Conservation (phyloP, 495 filamentous ascomycete species). For the Hypoxylon crocopeplum region DNA sequence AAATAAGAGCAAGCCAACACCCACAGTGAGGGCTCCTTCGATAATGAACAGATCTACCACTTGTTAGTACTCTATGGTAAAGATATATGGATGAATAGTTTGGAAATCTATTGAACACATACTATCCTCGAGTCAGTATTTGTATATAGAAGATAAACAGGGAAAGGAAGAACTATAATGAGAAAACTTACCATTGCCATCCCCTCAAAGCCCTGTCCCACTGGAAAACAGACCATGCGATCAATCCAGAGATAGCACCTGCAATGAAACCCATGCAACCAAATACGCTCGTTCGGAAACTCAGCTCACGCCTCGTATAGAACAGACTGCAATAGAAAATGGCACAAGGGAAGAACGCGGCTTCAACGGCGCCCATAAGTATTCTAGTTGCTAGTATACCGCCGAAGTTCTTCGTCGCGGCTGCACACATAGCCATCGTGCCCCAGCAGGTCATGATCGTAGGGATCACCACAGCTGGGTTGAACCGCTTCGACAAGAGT, state of each 20-base stretch:
- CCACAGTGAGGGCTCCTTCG: conserved; percentile 35
- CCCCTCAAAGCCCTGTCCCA: too few species aligned
- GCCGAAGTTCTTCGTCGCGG: conserved; percentile 33
- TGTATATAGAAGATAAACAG: too few species aligned
- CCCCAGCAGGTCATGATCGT: conserved; percentile 43
- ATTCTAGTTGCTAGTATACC: conserved; percentile 59
- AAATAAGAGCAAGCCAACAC: conserved; percentile 18
- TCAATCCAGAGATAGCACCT: conserved; percentile 55
- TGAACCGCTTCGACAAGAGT: conserved; percentile 18
- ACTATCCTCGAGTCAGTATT: too few species aligned
- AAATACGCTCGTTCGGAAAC: conserved; percentile 41
- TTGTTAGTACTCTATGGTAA: too few species aligned
- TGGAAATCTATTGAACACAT: too few species aligned
- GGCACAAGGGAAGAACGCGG: conserved; percentile 34
- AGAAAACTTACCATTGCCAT: too few species aligned
- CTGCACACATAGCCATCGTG: conserved; percentile 46
- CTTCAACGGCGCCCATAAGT: conserved; percentile 60
- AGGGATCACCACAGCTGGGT: conserved; percentile 30
- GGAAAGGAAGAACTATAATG: too few species aligned
- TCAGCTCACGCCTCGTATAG: conserved; percentile 48
- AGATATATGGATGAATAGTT: too few species aligned
- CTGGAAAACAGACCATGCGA: conserved; percentile 40
- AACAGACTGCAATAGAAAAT: conserved; percentile 49
- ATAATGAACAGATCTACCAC: conserved; percentile 21
- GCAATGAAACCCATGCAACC: conserved; percentile 26